These are phyloP conservation scores for Carnegiea gigantea DNA, from an alignment of 179 eudicot genomes.

Conservation along the genomic window DNA sequence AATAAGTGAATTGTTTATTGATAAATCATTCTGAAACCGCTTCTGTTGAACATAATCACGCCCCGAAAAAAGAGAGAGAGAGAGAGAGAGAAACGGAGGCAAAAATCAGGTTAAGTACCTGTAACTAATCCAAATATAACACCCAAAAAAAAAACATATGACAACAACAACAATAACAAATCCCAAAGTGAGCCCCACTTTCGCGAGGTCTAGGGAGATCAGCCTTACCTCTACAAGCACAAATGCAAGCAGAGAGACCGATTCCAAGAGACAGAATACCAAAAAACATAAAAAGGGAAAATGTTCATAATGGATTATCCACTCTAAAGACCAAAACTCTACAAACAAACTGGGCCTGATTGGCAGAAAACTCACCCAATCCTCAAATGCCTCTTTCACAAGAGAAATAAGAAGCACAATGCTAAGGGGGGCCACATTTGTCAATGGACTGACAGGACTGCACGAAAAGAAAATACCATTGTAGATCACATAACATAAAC, in stretches of 20 bases:
- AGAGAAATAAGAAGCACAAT: slow-evolving; percentile 92
- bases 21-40: slow-evolving; percentile 88
- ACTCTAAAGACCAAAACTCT: not conserved
- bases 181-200: too few species aligned
- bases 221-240: too few species aligned
- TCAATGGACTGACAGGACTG: slow-evolving; percentile 99
- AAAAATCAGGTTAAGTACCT: slow-evolving; percentile 14
- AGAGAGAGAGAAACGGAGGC: not conserved
- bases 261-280: too few species aligned
- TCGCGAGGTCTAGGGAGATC: too few species aligned
- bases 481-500: slow-evolving; percentile 7
- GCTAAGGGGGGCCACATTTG: slow-evolving; percentile 89
- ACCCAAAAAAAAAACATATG: not conserved
- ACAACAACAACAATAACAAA: too few species aligned
- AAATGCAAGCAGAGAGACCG: too few species aligned
- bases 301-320: not conserved
- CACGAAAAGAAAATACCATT: slow-evolving; percentile 39
- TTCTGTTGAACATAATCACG: slow-evolving; percentile 56
- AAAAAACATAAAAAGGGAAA: not conserved
- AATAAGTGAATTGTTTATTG: slow-evolving; percentile 70
- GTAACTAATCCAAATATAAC: slow-evolving; percentile 1
- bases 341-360: slow-evolving; percentile 1
- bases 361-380: slow-evolving; percentile 74
- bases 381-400: slow-evolving; percentile 98
- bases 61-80: not conserved